These are phyloP conservation scores for Bremia lactucae DNA, from an alignment of 352 stramenopile species.

Conservation along the genomic window DNA sequence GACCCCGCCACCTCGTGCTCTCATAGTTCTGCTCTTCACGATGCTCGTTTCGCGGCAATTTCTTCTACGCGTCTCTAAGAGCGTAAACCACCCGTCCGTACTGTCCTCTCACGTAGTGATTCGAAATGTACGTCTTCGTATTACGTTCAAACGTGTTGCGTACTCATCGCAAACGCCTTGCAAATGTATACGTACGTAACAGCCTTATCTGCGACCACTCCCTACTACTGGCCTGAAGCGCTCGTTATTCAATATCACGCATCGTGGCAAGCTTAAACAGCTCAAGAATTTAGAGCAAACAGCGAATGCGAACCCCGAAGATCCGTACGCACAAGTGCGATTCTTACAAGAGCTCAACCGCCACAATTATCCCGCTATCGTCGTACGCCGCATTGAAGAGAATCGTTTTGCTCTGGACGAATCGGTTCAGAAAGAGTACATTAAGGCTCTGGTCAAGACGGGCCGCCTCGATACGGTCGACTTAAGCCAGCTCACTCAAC, in stretches of 20 bases:
- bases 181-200: not conserved
- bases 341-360: slow-evolving; percentile 85
- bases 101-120: not conserved
- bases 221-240: slow-evolving; percentile 22
- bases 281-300: slow-evolving; percentile 79
- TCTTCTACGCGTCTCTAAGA: too few relatives aligned
- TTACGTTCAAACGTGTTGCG: not conserved
- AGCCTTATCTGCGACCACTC: not conserved
- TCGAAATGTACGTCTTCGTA: slow-evolving; percentile 8
- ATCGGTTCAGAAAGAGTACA: slow-evolving; percentile 78
- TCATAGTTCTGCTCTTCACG: too few relatives aligned
- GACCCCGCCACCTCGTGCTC: too few relatives aligned
- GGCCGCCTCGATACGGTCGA: slow-evolving; percentile 73
- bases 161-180: slow-evolving; percentile 1
- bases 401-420: slow-evolving; percentile 76
- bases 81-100: too few relatives aligned
- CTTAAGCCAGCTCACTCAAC: slow-evolving; percentile 41
- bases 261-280: slow-evolving; percentile 65
- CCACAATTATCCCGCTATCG: slow-evolving; percentile 68
- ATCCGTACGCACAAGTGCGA: slow-evolving; percentile 64
- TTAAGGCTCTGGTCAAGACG: slow-evolving; percentile 86
- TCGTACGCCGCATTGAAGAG: slow-evolving; percentile 78
- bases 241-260: slow-evolving; percentile 73
- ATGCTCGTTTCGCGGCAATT: too few relatives aligned
- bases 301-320: slow-evolving; percentile 63